Conservation (phyloP, 139 green algal species). For the Tetraselmis striata region DNA sequence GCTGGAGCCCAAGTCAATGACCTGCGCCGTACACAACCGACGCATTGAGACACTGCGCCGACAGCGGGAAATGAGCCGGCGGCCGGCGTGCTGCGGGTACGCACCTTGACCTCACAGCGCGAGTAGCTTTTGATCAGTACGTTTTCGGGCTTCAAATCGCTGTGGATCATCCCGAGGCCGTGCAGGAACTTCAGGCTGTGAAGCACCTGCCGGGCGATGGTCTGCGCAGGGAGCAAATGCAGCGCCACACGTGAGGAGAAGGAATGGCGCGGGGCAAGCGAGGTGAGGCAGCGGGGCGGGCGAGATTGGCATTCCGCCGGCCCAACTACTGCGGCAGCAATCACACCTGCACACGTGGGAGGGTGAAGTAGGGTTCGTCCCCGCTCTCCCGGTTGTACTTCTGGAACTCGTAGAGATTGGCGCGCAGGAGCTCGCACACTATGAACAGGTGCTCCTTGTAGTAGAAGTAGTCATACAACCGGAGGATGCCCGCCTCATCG, state of each 20-base stretch:
- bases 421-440: constrained; percentile 90
- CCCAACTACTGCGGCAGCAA: background rate
- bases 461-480: constrained; percentile 96
- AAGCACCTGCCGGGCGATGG: constrained; percentile 73
- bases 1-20: constrained; percentile 92
- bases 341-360: constrained; percentile 47
- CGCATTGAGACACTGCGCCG: no score
- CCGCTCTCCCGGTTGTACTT: constrained; percentile 85
- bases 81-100: no score
- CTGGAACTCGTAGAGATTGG: constrained; percentile 97
- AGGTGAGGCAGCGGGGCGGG: background rate
- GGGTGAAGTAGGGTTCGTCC: constrained; percentile 84
- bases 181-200: constrained; percentile 83
- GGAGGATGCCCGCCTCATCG: constrained; percentile 80
- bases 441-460: constrained; percentile 96
- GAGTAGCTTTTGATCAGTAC: constrained; percentile 86
- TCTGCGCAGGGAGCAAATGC: constrained; percentile 30
- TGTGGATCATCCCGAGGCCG: constrained; percentile 83
- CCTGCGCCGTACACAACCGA: constrained; percentile 22
- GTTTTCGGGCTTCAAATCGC: constrained; percentile 97
- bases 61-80: no score
- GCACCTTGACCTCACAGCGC: constrained; percentile 60
- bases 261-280: no score
- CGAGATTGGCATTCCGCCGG: background rate
- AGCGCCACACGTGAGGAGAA: no score